These are phyloP conservation scores for Chlamydomonas sp. DNA, from an alignment of 139 green algal species.

Conservation along the genomic window DNA sequence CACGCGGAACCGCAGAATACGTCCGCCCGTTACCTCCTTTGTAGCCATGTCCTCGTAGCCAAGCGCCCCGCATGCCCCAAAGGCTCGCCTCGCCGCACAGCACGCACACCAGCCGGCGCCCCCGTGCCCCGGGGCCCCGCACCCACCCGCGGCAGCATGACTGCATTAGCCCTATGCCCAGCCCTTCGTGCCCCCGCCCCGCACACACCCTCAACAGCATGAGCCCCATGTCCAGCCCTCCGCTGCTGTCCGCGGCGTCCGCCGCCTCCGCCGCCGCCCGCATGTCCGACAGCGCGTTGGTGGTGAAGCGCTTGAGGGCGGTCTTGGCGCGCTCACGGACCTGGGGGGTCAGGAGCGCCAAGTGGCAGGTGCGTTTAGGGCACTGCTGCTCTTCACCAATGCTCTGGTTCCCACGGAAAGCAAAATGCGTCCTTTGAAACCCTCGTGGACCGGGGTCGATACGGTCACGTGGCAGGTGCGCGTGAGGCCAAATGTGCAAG, in stretches of 20 bases:
- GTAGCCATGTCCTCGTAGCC: no score
- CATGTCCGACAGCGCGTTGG: conserved; percentile 56
- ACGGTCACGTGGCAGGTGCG: no score
- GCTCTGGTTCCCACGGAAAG: no score
- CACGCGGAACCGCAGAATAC: no score
- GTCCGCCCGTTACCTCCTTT: no score
- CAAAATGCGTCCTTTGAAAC: no score
- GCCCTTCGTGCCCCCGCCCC: not conserved
- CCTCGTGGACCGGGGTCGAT: no score
- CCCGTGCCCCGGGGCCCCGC: not conserved
- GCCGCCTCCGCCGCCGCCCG: conserved; percentile 28
- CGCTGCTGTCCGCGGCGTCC: conserved; percentile 29
- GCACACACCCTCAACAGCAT: conserved; percentile 58
- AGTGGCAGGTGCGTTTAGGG: no score
- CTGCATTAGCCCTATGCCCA: not conserved
- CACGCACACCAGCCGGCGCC: no score
- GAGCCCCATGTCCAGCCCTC: conserved; percentile 47
- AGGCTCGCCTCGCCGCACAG: not conserved
- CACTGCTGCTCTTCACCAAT: no score
- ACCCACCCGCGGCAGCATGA: conserved; percentile 8
- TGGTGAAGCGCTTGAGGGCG: conserved; percentile 70
- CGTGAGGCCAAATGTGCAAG: no score
- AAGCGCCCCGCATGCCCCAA: no score
- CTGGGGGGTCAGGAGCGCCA: conserved; percentile 18
- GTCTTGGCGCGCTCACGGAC: conserved; percentile 56